These are phyloP conservation scores for Annulohypoxylon bovei DNA, from an alignment of 495 filamentous ascomycete species.

Conservation along the genomic window DNA sequence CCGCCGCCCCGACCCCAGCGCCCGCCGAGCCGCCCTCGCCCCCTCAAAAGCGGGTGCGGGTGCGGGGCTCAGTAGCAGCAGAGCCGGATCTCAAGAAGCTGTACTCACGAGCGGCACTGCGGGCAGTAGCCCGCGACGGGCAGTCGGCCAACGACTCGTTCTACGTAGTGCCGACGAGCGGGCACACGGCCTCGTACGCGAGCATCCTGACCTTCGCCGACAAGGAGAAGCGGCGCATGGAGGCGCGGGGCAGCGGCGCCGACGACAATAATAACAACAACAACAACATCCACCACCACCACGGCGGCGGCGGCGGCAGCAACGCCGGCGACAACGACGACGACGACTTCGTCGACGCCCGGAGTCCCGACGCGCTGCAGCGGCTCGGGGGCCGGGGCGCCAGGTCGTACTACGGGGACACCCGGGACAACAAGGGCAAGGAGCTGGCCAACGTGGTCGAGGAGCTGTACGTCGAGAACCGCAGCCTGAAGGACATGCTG, in stretches of 20 bases:
- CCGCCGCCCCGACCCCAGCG: constrained; percentile 9
- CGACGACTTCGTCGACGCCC: constrained; percentile 87
- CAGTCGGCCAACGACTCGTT: constrained; percentile 79
- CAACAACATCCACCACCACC: too few relatives aligned
- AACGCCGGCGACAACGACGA: constrained; percentile 65
- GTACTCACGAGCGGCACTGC: constrained; percentile 82
- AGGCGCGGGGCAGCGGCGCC: constrained; percentile 45
- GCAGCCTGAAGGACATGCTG: constrained; percentile 74
- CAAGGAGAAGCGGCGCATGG: constrained; percentile 66
- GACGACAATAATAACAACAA: constrained; percentile 53
- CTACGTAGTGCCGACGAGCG: constrained; percentile 92
- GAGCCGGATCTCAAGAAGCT: constrained; percentile 80
- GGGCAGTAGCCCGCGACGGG: constrained; percentile 63
- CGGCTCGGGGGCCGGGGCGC: constrained; percentile 43
- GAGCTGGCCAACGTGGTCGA: constrained; percentile 71
- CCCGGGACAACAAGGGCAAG: constrained; percentile 17
- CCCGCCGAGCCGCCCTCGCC: constrained; percentile 30
- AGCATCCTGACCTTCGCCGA: constrained; percentile 80
- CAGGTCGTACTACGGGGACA: constrained; percentile 21
- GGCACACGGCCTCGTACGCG: constrained; percentile 89
- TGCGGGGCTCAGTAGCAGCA: constrained; percentile 49
- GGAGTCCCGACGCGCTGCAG: constrained; percentile 60
- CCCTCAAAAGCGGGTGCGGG: constrained; percentile 54
- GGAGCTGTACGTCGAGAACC: constrained; percentile 84
- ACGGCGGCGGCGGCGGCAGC: constrained; percentile 29